Percentiles rank a stretch among this genome's conserved stretches.
phyloP scores from a whole-genome alignment of 805 yeast species.

The Yarrowia sp. region DNA sequence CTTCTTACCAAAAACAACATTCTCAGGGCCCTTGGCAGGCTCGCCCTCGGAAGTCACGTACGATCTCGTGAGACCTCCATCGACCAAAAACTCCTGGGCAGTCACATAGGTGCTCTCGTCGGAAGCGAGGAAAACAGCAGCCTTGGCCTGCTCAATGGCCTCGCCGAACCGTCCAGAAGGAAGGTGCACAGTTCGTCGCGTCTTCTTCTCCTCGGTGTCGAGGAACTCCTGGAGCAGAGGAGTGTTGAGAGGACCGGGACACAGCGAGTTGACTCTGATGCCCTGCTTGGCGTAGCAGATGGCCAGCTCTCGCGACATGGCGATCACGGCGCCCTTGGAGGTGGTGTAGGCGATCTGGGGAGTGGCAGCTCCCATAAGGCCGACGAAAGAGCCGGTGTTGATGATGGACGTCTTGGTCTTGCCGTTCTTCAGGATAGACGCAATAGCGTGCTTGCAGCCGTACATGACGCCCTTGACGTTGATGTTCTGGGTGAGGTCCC shows the following conservation, averaged over 20 bases:
- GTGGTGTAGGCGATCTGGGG: constrained; percentile 44
- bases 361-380: constrained; percentile 42
- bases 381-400: constrained; percentile 43
- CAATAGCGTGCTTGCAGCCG: constrained; percentile 42
- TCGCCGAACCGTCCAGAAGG: constrained; percentile 64
- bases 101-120: constrained; percentile 52
- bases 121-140: constrained; percentile 56
- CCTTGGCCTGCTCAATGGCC: constrained; percentile 62
- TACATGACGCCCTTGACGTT: constrained; percentile 42
- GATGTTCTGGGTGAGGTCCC: constrained; percentile 41
- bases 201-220: constrained; percentile 52
- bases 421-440: constrained; percentile 35
- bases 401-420: constrained; percentile 39
- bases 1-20: constrained; percentile 35
- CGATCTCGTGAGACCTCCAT: constrained; percentile 47
- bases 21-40: constrained; percentile 35
- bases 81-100: constrained; percentile 61
- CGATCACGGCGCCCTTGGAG: constrained; percentile 43
- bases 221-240: constrained; percentile 58
- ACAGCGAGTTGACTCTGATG: constrained; percentile 53
- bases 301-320: constrained; percentile 47
- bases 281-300: constrained; percentile 59
- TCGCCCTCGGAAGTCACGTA: constrained; percentile 37
- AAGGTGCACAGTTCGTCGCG: constrained; percentile 41
- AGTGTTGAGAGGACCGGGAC: constrained; percentile 61